Evolutionary conservation across 1,284 basidiomycete species (phyloP), one percentile per base, ranked within the genome.

Genomic region (Irpex sp.): DNA sequence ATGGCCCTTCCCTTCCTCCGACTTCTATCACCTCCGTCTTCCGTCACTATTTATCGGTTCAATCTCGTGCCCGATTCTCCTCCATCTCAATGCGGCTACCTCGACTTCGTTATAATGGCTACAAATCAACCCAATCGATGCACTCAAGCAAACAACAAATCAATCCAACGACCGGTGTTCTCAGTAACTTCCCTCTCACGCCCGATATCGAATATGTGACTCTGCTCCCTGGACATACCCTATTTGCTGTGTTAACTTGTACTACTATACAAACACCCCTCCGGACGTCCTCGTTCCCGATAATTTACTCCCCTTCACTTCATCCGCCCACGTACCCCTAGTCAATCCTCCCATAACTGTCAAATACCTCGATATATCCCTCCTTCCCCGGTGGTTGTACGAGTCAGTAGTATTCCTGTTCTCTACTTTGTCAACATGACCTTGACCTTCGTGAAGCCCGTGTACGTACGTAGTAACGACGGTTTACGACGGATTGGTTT

Each of bases 171-270:
- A 44, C 26, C 26, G 3, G 26, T 44, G 40, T 44, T 44, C 8
- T 44, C 40, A 44, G 7, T 17, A 51, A 13, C 17, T 34, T 36
- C 26, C 54, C 51, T 52, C 19, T 52, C 11, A 9, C 51, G 13
- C 51, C 9, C 15, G 15, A 13, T 52, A 13, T 56, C 54, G 13
- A 17, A 31, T 36, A n/a, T 9, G 11, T 56, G 8, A 15, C 40
- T 44, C 40, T 9, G 40, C 40, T 56, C 54, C 49, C 49, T 34
- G 54, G 54, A 56, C 54, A 56, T 56, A 56, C 54, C 54, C 54
- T 56, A 56, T 26, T 17, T 56, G 26, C 31, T 56, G 9, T 34
- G 21, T 36, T 26, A 51, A 17, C 26, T 19, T 56, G 26, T 56
- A 21, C 19, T 56, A 56, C 34, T 17, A 34, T 56, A 56, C 54